Conservation (phyloP, 2,329 filamentous ascomycete species). For the Fusarium solani-melongenae region DNA sequence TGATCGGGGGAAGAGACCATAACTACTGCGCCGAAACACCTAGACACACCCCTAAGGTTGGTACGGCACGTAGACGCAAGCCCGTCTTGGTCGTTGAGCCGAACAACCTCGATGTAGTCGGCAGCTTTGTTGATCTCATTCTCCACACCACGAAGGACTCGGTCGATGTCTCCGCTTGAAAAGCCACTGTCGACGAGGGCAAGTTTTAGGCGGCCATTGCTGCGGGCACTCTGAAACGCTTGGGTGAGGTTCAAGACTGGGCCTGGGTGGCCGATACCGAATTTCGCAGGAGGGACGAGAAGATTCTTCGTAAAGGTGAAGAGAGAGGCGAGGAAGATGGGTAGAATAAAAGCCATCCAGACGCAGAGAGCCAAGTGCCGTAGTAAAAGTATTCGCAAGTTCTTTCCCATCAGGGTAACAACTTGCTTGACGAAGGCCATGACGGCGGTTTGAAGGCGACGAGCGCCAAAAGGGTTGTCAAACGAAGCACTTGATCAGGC, state of each 20-base stretch:
- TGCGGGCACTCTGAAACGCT: conserved; percentile 68
- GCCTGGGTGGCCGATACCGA: conserved; percentile 73
- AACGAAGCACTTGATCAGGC: not conserved
- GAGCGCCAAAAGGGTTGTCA: not conserved
- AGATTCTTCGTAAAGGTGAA: conserved; percentile 82
- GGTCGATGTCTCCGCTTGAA: conserved; percentile 75
- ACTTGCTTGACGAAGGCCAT: conserved; percentile 69
- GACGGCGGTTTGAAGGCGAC: conserved; percentile 26
- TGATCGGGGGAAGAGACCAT: conserved; percentile 82
- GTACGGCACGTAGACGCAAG: conserved; percentile 73
- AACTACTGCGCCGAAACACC: conserved; percentile 78
- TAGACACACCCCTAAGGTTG: conserved; percentile 73
- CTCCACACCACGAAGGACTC: conserved; percentile 73
- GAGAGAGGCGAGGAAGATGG: conserved; percentile 68
- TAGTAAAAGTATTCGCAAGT: conserved; percentile 67
- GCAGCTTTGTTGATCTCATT: conserved; percentile 63
- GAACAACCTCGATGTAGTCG: conserved; percentile 66
- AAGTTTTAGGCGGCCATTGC: conserved; percentile 72
- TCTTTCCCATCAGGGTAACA: conserved; percentile 71
- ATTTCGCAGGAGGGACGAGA: conserved; percentile 81
- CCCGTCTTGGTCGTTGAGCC: conserved; percentile 65
- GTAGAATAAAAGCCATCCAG: conserved; percentile 69
- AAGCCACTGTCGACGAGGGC: conserved; percentile 83
- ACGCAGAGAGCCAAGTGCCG: conserved; percentile 64
- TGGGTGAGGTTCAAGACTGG: conserved; percentile 73